Base-by-base conservation (phyloP, 179 eudicot species). In the Heliamphora pulchella region DNA sequence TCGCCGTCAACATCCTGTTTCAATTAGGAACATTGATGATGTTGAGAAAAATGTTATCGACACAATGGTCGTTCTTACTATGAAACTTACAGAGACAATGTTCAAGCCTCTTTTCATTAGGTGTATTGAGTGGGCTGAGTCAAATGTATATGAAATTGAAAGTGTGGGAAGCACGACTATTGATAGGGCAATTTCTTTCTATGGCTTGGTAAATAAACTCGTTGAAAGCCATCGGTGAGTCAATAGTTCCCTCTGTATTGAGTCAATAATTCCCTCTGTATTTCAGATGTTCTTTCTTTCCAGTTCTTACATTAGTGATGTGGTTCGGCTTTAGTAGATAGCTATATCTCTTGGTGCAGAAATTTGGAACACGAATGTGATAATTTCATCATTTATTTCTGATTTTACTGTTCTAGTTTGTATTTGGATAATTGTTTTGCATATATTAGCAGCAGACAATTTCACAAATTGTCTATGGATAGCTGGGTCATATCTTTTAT, bases 41-140 rank as follows among this genome's bases (percentile, higher is more conserved):
- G 93, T 96, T 64, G 99, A 96, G 89, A 85, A 88, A 68, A 79
- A 84, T 87, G 94, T 92, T 75, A 85, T 87, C 77, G 70, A 77
- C 87, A 89, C 98, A 53, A 75, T 89, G 78, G 85, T 92, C 82
- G 68, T 78, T 80, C 89, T 96, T 85, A 87, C 97, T 7, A 86
- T 91, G 98, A 96, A 91, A 87, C 94, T 96, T 85, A 94, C 99
- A 5, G 99, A 94, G 85, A 88, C 90, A 63, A 96, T 92, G 97
- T 96, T 96, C 84, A 91, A 85, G 89, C 98, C 99, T 83, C 94
- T 96, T 74, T 94, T 96, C 84, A 84, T 94, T 65, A 88, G 86
- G 83, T 84, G 92, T 75, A 84, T 96, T 78, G 98, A 96, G 80
- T 96, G 99, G 99, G 92, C 87, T 7, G 97, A 90, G 76, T 82